Evolutionary conservation across 306 rosid species (phyloP).

Genomic region (Carpinus viminea): DNA sequence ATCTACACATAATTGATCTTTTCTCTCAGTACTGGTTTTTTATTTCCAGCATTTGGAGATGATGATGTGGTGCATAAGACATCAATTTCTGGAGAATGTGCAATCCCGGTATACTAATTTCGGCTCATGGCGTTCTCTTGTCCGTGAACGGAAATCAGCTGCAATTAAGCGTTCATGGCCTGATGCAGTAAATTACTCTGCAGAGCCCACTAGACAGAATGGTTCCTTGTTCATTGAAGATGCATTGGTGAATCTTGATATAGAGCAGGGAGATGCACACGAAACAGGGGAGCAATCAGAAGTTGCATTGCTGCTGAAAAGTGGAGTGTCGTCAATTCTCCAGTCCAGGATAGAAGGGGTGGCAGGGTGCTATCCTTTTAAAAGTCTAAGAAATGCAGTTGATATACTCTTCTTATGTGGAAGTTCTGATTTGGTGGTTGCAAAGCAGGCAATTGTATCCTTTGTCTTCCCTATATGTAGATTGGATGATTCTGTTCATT

Average conservation of each 20-base stretch:
- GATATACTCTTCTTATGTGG: conserved; percentile 83
- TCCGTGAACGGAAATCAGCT: conserved; percentile 70
- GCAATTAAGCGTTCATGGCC: conserved; percentile 92
- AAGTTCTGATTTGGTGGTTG: conserved; percentile 79
- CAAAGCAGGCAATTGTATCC: conserved; percentile 99
- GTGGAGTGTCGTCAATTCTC: conserved; percentile 45
- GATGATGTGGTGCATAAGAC: conserved; percentile 80
- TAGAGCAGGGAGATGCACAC: conserved; percentile 46
- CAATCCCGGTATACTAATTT: conserved; percentile 48
- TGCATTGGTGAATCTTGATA: conserved; percentile 76
- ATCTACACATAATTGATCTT: conserved; percentile 2
- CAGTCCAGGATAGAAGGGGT: conserved; percentile 56
- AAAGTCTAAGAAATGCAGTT: conserved; percentile 73
- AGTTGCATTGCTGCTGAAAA: conserved; percentile 62
- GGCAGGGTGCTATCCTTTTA: conserved; percentile 80
- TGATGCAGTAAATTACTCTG: conserved; percentile 61
- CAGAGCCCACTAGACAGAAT: conserved; percentile 55
- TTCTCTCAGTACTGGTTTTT: conserved; percentile 8
- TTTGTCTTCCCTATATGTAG: conserved; percentile 22
- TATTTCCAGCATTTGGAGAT: conserved; percentile 88
- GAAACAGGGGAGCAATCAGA: conserved; percentile 59
- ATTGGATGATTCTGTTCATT: conserved; percentile 20
- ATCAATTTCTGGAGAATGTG: conserved; percentile 69
- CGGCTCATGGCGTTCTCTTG: conserved; percentile 67
- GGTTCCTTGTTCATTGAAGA: conserved; percentile 93